Percentiles rank a stretch among this genome's conserved stretches.
Evolutionary conservation across 2,329 filamentous ascomycete species (phyloP).

Genomic region (Alternaria solani): DNA sequence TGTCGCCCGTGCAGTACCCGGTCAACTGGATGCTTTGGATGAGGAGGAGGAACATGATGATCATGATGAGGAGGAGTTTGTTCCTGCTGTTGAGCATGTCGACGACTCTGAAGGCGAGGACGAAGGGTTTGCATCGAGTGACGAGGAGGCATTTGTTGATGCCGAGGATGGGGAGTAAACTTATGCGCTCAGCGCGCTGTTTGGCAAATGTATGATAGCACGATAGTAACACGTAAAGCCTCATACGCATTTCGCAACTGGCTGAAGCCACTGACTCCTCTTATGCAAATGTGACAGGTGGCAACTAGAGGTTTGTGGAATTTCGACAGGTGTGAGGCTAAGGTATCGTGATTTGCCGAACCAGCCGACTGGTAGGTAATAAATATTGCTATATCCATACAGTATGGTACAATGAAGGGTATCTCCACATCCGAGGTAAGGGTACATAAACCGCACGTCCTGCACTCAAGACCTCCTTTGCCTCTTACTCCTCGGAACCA

Average conservation of each 20-base stretch:
- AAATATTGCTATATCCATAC: slow-evolving; percentile 16
- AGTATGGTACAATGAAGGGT: slow-evolving; percentile 12
- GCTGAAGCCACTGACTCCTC: not conserved
- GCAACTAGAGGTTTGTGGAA: not conserved
- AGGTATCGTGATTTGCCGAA: slow-evolving; percentile 7
- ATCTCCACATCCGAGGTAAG: not conserved
- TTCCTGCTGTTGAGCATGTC: slow-evolving; percentile 17
- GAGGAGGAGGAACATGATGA: slow-evolving; percentile 18
- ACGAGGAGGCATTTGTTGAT: slow-evolving; percentile 14
- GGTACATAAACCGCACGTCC: not conserved
- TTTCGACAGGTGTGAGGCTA: not conserved
- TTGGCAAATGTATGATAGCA: not conserved
- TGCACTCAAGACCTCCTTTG: not conserved
- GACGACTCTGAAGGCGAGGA: slow-evolving; percentile 27
- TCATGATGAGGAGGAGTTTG: slow-evolving; percentile 26
- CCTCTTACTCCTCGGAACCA: not conserved
- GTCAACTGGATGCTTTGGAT: slow-evolving; percentile 6
- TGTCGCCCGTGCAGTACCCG: slow-evolving; percentile 18
- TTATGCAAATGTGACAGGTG: not conserved
- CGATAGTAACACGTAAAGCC: not conserved
- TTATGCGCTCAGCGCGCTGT: not conserved
- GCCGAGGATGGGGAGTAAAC: slow-evolving; percentile 6
- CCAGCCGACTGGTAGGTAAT: slow-evolving; percentile 12
- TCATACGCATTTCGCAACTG: not conserved
- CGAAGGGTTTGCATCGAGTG: slow-evolving; percentile 6